phyloP scores from a whole-genome alignment of 2,329 filamentous ascomycete species.

The Neonectria sp. region DNA sequence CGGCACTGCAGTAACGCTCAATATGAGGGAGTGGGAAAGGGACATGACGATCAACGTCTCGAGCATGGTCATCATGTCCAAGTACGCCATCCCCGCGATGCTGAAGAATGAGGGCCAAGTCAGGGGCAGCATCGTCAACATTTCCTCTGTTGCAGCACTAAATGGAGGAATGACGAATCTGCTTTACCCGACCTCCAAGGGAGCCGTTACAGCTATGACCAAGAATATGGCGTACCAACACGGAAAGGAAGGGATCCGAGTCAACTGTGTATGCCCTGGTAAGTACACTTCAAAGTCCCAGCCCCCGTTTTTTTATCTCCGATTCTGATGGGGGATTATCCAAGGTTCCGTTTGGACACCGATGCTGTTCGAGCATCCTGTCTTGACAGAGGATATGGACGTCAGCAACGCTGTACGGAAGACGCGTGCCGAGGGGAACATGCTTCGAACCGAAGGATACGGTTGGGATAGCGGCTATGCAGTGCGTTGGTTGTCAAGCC shows the following conservation, averaged over 20 bases:
- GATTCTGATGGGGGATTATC: constrained; percentile 52
- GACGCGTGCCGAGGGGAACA: constrained; percentile 52
- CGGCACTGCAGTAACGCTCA: constrained; percentile 73
- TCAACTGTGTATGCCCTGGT: constrained; percentile 66
- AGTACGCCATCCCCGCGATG: constrained; percentile 74
- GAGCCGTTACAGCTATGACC: constrained; percentile 66
- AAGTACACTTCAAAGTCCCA: background rate
- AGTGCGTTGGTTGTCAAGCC: constrained; percentile 56
- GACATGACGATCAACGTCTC: constrained; percentile 74
- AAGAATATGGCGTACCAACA: constrained; percentile 66
- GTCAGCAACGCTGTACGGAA: constrained; percentile 26
- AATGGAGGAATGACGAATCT: constrained; percentile 61
- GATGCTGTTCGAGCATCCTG: too few species aligned
- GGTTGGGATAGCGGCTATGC: constrained; percentile 59
- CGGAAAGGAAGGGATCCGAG: constrained; percentile 60
- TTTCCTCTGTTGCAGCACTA: constrained; percentile 72
- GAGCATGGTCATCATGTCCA: constrained; percentile 77
- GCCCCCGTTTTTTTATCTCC: background rate
- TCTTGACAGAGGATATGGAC: too few species aligned
- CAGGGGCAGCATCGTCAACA: constrained; percentile 71
- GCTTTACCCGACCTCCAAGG: constrained; percentile 64
- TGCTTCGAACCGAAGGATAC: constrained; percentile 60
- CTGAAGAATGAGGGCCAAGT: constrained; percentile 62
- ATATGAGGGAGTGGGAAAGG: constrained; percentile 70
- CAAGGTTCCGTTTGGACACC: too few species aligned